Conservation (phyloP, 2,329 filamentous ascomycete genomes). For the Hymenoscyphus linearis region DNA sequence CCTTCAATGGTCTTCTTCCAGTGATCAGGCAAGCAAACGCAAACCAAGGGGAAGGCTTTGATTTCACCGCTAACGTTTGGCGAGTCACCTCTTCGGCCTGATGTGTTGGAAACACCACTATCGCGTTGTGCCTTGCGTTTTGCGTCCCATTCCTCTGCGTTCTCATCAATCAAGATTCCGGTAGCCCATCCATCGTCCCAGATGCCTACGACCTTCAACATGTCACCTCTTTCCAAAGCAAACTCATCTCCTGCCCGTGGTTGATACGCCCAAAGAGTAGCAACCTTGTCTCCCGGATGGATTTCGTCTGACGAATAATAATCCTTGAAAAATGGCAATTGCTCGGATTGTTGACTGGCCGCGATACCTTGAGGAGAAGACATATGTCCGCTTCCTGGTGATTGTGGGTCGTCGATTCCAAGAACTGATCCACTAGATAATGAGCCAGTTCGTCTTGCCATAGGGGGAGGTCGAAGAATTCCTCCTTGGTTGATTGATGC, state of each 20-base stretch:
- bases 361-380: slow-evolving; percentile 80
- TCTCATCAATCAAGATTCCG: slow-evolving; percentile 74
- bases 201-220: slow-evolving; percentile 96
- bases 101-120: slow-evolving; percentile 85
- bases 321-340: slow-evolving; percentile 94
- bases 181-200: slow-evolving; percentile 99
- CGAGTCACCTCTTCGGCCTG: slow-evolving; percentile 55
- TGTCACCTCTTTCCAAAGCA: slow-evolving; percentile 86
- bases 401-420: slow-evolving; percentile 62
- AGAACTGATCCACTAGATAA: slow-evolving; percentile 80
- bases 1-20: slow-evolving; percentile 97
- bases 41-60: slow-evolving; percentile 96
- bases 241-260: slow-evolving; percentile 93
- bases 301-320: slow-evolving; percentile 98
- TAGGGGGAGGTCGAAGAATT: slow-evolving; percentile 53
- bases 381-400: slow-evolving; percentile 69
- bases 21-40: slow-evolving; percentile 89
- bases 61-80: slow-evolving; percentile 75
- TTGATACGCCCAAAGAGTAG: slow-evolving; percentile 94
- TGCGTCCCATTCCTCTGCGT: slow-evolving; percentile 83
- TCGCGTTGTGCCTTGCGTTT: slow-evolving; percentile 75
- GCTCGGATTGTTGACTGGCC: slow-evolving; percentile 88
- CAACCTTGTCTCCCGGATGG: slow-evolving; percentile 81
- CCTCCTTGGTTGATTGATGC: slow-evolving; percentile 57
- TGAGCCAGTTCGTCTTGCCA: slow-evolving; percentile 72